Percentiles rank a stretch among this genome's conserved stretches.
Conservation (phyloP, 176 grass and related monocot genomes). For the Pontederia paniculata region DNA sequence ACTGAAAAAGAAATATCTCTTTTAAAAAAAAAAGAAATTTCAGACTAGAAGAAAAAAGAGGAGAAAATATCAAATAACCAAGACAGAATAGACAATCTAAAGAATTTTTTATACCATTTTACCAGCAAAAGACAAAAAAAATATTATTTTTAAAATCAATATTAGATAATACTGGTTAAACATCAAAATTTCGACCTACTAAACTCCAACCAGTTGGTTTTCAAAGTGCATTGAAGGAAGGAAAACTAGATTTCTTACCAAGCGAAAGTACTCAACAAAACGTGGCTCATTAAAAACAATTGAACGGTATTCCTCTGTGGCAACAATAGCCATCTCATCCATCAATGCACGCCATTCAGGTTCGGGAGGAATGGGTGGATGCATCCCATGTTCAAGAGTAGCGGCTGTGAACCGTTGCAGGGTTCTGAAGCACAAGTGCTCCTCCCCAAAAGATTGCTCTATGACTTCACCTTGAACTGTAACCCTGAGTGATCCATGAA, state of each 20-base stretch:
- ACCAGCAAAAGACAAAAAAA: no score
- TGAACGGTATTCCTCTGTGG: slow-evolving; percentile 77
- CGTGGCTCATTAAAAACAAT: slow-evolving; percentile 79
- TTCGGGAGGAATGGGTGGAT: slow-evolving; percentile 25
- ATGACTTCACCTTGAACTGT: slow-evolving; percentile 96
- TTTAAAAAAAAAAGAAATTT: no score
- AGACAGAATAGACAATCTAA: no score
- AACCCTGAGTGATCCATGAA: slow-evolving; percentile 82
- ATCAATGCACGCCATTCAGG: slow-evolving; percentile 28
- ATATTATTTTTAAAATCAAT: no score
- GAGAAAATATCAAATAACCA: no score
- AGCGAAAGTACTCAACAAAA: slow-evolving; percentile 90
- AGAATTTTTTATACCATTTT: no score
- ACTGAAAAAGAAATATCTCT: no score
- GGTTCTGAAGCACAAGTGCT: slow-evolving; percentile 87
- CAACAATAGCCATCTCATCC: slow-evolving; percentile 37
- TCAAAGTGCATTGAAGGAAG: neutral
- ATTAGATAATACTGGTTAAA: neutral
- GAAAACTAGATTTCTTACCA: slow-evolving; percentile 42
- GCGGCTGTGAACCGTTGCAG: slow-evolving; percentile 87
- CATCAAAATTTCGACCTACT: neutral
- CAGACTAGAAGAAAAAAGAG: no score
- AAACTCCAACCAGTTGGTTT: neutral
- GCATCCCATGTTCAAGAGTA: slow-evolving; percentile 80
- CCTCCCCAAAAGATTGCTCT: slow-evolving; percentile 88